Conservation (phyloP, 805 yeast genomes). For the Metschnikowia noctiluminum region DNA sequence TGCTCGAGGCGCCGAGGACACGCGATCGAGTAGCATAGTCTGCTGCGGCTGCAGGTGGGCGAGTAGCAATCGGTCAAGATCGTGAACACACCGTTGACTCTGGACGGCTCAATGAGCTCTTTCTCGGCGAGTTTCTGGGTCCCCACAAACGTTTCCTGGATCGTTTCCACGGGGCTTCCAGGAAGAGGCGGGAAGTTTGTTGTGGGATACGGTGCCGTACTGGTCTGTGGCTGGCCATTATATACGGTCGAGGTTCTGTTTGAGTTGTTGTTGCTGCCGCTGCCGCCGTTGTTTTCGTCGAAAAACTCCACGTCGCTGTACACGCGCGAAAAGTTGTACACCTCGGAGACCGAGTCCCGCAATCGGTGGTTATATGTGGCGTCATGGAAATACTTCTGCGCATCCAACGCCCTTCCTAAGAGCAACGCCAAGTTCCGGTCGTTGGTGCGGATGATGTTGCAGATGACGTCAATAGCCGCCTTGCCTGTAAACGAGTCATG, state of each 20-base stretch:
- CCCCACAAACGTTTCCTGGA: slow-evolving; percentile 16
- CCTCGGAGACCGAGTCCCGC: slow-evolving; percentile 82
- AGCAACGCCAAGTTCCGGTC: slow-evolving; percentile 88
- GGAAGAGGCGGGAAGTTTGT: slow-evolving; percentile 18
- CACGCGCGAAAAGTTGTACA: slow-evolving; percentile 74
- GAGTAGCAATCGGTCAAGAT: slow-evolving; percentile 92
- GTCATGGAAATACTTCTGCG: slow-evolving; percentile 91
- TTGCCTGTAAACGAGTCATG: slow-evolving; percentile 92
- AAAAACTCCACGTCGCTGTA: slow-evolving; percentile 46
- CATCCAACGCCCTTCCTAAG: slow-evolving; percentile 88
- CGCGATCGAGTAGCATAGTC: slow-evolving; percentile 88
- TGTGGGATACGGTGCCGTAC: slow-evolving; percentile 20
- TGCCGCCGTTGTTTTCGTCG: slow-evolving; percentile 21
- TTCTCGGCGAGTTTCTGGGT: slow-evolving; percentile 15
- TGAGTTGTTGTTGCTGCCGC: slow-evolving; percentile 17
- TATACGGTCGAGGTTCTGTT: slow-evolving; percentile 30
- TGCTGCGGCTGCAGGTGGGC: slow-evolving; percentile 89
- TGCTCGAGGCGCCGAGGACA: slow-evolving; percentile 96
- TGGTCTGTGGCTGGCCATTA: slow-evolving; percentile 17
- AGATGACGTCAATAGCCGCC: slow-evolving; percentile 89
- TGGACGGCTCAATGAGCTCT: slow-evolving; percentile 24
- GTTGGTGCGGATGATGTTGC: slow-evolving; percentile 80
- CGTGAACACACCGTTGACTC: slow-evolving; percentile 89
- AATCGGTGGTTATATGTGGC: slow-evolving; percentile 92
- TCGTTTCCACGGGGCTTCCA: slow-evolving; percentile 16